Evolutionary conservation across 1,139 yeast species (phyloP), one percentile per base, ranked within the genome.

Genomic region (Sugiyamaella pinicola): DNA sequence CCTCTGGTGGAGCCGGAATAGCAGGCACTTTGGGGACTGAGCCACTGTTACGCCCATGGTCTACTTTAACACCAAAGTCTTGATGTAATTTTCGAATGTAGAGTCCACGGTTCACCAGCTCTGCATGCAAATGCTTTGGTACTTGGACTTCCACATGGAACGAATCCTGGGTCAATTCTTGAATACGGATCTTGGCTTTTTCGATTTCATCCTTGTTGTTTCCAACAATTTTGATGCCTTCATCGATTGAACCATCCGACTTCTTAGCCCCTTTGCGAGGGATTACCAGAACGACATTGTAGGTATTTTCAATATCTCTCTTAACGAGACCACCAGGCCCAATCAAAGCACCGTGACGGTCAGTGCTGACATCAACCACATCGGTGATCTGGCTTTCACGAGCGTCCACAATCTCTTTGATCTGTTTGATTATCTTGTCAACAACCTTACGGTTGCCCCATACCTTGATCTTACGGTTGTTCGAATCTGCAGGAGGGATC

Each of bases 301-400:
- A 87, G 61, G 85, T 88, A 22, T 78, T 75, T 74, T 90, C 95
- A 58, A 90, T 72, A 9, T 81, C 77, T 61, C 85, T 85, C 72
- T 93, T 88, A 55, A 81, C 79, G 12, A 82, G 67, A 40, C 98
- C 98, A 56, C 84, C 84, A 41, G 91, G 83, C 37, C 98, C 98
- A 69, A 93, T 83, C 56, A 93, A 68, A 19, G 83, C 76, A 63
- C 90, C 81, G 64, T 88, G 95, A 67, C 85, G 85, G 55, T 84
- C 87, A 68, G 83, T 82, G 41, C 95, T 80, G 61, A 93, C 78
- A 8, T 79, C 83, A 52, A 83, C 66, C 31, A 76, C 77, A 58
- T 78, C 85, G 43, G 78, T 74, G 34, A 83, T 75, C 51, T 83
- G 76, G 54, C 83, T 82, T 67, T 88, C 89, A 58, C 82, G 81